Base-by-base conservation (phyloP, 2,329 filamentous ascomycete genomes). In the Aspergillus felis region DNA sequence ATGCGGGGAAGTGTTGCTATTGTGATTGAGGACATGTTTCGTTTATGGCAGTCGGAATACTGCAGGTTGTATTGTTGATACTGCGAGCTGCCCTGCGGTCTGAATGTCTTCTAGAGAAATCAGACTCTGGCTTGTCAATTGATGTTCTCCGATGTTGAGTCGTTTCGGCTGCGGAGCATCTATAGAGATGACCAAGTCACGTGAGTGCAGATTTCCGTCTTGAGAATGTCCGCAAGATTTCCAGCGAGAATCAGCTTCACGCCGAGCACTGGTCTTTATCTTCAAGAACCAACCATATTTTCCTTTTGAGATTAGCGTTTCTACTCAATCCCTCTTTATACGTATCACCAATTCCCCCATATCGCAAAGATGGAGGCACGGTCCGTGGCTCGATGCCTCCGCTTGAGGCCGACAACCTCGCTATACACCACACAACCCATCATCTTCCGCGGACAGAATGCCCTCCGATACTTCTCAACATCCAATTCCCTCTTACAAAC, bases 1-100 rank as follows among this genome's bases (percentile, higher is more conserved):
- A 96, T 87, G 70, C 85, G 86, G 65, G 83, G 78, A 35, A 96
- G 81, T 49, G 76, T 81, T 42, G 83, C 79, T 55, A 92, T 81
- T 6, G 83, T 84, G 51, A 84, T 76, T 71, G 81, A 82, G n/a
- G 81, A 81, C 77, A 78, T 77, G 25, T 64, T 58, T 29, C 22
- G 17, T 49, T 12, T 20, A 9, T 20, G 50, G 17, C 12, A 17
- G 24, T 25, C 4, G 6, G 32, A 17, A 38, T 17, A 17, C 32
- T 38, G 32, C 32, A 38, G 32, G 32, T 17, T 7, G 32, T 17
- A 17, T 12, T 17, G 14, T 17, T 7, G 32, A 28, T 53, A 12
- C 3, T 1, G 20, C 17, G n/a, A 14, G 50, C 4, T 41, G 29
- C 20, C 22, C 7, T n/a, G 8, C 28, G 28, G n/a, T 7, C 14